Evolutionary conservation across 2,329 filamentous ascomycete genomes (phyloP).

Genomic region (Aspergillus flavus): DNA sequence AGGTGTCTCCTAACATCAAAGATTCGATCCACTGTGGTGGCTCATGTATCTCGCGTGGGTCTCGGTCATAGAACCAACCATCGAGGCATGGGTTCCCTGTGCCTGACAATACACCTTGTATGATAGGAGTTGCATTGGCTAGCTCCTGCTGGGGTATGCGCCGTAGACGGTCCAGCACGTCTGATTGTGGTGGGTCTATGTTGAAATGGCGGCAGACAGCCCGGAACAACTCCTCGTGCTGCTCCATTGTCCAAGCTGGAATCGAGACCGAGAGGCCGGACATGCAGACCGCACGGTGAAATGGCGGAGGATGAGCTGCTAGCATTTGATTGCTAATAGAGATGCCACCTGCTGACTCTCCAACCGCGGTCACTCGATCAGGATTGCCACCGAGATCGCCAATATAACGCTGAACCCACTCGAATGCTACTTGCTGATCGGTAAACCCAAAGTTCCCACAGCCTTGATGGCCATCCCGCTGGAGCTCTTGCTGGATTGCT

Average conservation of each 20-base stretch:
- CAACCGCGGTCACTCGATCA: conserved; percentile 32
- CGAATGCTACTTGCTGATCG: conserved; percentile 35
- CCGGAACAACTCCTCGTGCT: conserved; percentile 26
- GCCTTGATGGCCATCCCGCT: conserved; percentile 22
- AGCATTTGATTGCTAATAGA: conserved; percentile 30
- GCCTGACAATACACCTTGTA: conserved; percentile 26
- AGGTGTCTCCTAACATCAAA: conserved; percentile 29
- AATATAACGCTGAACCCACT: conserved; percentile 41
- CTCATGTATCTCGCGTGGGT: conserved; percentile 16
- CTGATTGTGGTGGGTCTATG: conserved; percentile 17
- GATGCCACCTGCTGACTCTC: conserved; percentile 32
- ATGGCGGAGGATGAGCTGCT: conserved; percentile 20
- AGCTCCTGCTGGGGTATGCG: conserved; percentile 27
- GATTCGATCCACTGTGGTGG: conserved; percentile 26
- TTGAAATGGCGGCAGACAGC: conserved; percentile 24
- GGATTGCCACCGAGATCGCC: conserved; percentile 36
- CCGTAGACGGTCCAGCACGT: conserved; percentile 23
- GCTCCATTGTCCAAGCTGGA: conserved; percentile 25
- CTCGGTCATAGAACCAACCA: conserved; percentile 25
- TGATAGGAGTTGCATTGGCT: conserved; percentile 25
- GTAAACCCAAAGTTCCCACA: conserved; percentile 45
- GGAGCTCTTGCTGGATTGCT: conserved; percentile 19
- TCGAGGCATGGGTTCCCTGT: conserved; percentile 32
- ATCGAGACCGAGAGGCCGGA: conserved; percentile 26
- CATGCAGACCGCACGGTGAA: conserved; percentile 30